Evolutionary conservation across 2,329 filamentous ascomycete genomes (phyloP), one percentile per base, ranked within the genome.

Genomic region (Penicillium glabrum): DNA sequence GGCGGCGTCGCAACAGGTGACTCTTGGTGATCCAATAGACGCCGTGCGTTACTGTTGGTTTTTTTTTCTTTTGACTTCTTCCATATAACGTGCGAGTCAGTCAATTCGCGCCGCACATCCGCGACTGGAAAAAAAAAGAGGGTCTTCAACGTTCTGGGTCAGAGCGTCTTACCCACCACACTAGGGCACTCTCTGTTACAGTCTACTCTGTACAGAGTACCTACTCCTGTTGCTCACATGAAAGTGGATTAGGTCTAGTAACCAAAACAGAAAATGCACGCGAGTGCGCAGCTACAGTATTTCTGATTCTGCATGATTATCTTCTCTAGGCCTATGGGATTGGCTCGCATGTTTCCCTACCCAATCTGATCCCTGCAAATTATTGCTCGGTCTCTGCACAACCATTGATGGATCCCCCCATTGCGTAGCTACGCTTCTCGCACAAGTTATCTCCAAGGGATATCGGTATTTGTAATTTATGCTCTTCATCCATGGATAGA

Each of bases 1-100:
- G 64, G 63, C 63, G 52, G 58, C 56, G 57, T 61, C 50, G 58
- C 57, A 62, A 61, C 64, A 61, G 57, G 53, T 66, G 64, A 66
- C 63, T 58, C 19, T 55, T 54, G 51, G 46, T 64, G 60, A 58
- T 58, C 64, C 63, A 67, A 66, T 67, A 64, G 63, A 65, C 60
- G 61, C 60, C 29, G 58, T 54, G 61, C 64, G 57, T 64, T 61
- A 57, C 54, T 66, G 64, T 66, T 66, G 64, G 64, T 61, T 65
- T 61, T 62, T 56, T 45, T 56, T 54, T 45, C 41, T 56, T n/a
- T 46, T 47, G 31, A 48, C 29, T 46, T 43, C 33, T 50, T 41
- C 35, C 45, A 24, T 50, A 29, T 21, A 41, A 41, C 47, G 33
- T 50, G 47, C 47, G 35, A 50, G 47, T 50, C 47, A 50, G 33